phyloP scores from a whole-genome alignment of 2,329 filamentous ascomycete species.

The Thielaviopsis euricoi region DNA sequence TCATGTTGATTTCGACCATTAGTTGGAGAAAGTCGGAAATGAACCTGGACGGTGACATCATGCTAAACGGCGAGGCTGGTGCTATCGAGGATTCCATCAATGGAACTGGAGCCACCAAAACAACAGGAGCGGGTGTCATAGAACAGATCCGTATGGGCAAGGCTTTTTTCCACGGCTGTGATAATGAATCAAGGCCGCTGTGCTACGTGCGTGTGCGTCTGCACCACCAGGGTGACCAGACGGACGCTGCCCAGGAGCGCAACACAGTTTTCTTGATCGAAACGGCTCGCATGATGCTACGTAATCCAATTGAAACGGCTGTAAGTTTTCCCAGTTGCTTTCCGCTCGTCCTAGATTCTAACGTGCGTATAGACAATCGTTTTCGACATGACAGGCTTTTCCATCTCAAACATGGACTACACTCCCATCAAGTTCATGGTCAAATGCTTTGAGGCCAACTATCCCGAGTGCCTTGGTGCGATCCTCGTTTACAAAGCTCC shows the following conservation, averaged over 20 bases:
- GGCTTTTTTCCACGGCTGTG: slow-evolving; percentile 75
- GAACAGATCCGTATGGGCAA: slow-evolving; percentile 78
- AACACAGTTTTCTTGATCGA: slow-evolving; percentile 93
- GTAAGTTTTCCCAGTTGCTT: slow-evolving; percentile 36
- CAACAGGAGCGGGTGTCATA: slow-evolving; percentile 59
- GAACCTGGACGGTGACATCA: slow-evolving; percentile 79
- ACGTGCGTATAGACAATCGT: slow-evolving; percentile 51
- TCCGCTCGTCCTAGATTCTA: slow-evolving; percentile 14
- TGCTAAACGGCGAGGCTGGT: slow-evolving; percentile 55
- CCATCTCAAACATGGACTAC: slow-evolving; percentile 96
- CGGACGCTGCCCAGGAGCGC: slow-evolving; percentile 63
- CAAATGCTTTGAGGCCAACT: slow-evolving; percentile 97
- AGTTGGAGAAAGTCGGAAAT: slow-evolving; percentile 75
- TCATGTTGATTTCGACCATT: slow-evolving; percentile 91
- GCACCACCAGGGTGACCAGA: slow-evolving; percentile 70
- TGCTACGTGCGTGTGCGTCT: slow-evolving; percentile 71
- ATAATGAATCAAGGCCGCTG: slow-evolving; percentile 72
- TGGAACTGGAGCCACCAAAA: slow-evolving; percentile 44
- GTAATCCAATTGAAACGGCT: slow-evolving; percentile 73
- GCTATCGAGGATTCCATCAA: slow-evolving; percentile 37
- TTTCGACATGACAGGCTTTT: slow-evolving; percentile 93
- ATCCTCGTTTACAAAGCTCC: slow-evolving; percentile 92
- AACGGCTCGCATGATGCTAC: slow-evolving; percentile 70
- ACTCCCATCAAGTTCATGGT: slow-evolving; percentile 98
- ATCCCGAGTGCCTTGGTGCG: slow-evolving; percentile 78